Base-by-base conservation (phyloP, 73 alveolate genomes). In the Paramecium caudatum region DNA sequence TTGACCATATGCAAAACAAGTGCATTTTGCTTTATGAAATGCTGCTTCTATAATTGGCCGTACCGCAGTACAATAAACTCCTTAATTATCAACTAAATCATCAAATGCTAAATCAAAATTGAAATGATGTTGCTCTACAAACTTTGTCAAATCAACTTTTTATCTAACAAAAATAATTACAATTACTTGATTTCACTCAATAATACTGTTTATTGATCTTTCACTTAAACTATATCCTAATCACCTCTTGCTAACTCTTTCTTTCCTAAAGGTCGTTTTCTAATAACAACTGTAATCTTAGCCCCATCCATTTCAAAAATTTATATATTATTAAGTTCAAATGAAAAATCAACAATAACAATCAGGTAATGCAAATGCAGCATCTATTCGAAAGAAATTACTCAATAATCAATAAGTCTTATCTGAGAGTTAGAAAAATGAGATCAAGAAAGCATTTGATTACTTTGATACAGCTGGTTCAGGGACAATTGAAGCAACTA, bases 261-360 rank as follows among this genome's bases (percentile, higher is more conserved):
- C 90, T 95, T 84, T 82, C 96, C 97, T 94, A 97, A 92, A 45
- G 99, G 99, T 50, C 99, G 91, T 97, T 99, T 98, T 39, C 99
- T 93, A 37, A 98, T 99, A 61, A 98, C 98, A 62, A 98, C 99
- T 61, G 98, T 93, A 91, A 98, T 98, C 90, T 97, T 96, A 62
- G 99, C 98, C 41, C 80, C 94, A 32, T 69, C 86, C 86, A 69
- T 69, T 69, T 9, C 8, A 30, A 30, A 55, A 27, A 55, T 55
- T 55, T 19, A 55, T 55, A 27, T 27, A 55, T 27, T 55, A 12
- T 27, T 10, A 55, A 55, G 23, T 55, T 55, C 23, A 6, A 55
- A 55, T 55, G 80, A 55, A 55, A 55, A 55, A 55, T 21, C 43
- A 55, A 68, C 50, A 68, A 68, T 12, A 68, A 68, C 34, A 32